Base-by-base conservation (phyloP, 306 rosid genomes). In the Rosa persica region DNA sequence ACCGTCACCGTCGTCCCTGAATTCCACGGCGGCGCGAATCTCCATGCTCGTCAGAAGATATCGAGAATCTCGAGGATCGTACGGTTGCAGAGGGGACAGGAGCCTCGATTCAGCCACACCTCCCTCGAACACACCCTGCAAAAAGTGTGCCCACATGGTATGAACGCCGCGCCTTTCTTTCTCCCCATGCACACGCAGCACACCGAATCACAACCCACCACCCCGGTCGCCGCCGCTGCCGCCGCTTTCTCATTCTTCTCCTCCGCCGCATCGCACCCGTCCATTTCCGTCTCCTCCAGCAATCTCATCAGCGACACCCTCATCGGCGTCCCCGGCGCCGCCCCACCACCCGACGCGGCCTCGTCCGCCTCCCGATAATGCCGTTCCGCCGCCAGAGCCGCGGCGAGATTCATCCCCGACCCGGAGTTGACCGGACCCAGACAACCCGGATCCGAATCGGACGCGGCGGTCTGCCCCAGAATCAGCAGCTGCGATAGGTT, bases 61-160 rank as follows among this genome's bases (percentile, higher is more conserved):
- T 96, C 93, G 30, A 96, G 98, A 76, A 91, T 90, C 91, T 93
- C 97, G 80, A 91, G 88, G 81, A 93, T 90, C 78, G 90, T 86
- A 85, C 98, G 94, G 82, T 93, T 96, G 65, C 99, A 96, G 64
- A 96, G 98, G 82, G 99, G 99, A 79, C 99, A 96, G 5, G 80
- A 71, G 11, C 99, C 99, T 81, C 98, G 90, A 48, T 93, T 96
- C 73, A 91, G 1, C 99, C 98, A 96, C 82, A 96, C 71, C 89
- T 96, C 99, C 75, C 96, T 87, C n/a, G 98, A 91, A 71, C 99
- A 96, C 85, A 93, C 94, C 39, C 99, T 91, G 82, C 99, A 96
- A 81, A 89, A 96, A 0, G 99, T 96, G 81, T 96, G 99, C 40
- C 99, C 98, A 80, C 99, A 96, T 74, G 99, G 99, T 39, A 96